Evolutionary conservation across 129 eudicot genomes (phyloP), one percentile per base, ranked within the genome.

Genomic region (Scalesia atractyloides): DNA sequence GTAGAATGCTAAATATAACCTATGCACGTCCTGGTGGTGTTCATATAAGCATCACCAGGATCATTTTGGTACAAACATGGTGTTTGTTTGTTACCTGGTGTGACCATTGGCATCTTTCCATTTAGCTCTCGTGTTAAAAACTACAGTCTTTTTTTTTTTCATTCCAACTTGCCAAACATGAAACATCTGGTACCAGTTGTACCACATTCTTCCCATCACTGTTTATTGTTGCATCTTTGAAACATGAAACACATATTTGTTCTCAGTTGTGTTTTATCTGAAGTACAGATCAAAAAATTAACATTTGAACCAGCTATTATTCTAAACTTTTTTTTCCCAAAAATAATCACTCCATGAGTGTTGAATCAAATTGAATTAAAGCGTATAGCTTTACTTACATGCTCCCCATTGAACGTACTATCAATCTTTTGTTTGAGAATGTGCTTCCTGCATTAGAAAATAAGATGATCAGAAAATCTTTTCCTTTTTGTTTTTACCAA

Each of bases 131-230:
- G 33, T 26, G 33, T 26, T 26, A 26, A 26, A 26, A 26, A 1
- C 2, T 2, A 1, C 2, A 2, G 26, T 94, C 96, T 33, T 80
- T 62, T 64, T 90, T 94, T 82, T 94, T 90, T 72, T 94, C 98
- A 80, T 90, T 69, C 33, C 33, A 44, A 94, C 97, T 79, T 88
- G 86, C 98, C 98, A 26, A 26, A 26, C 33, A 26, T 26, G 33
- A 94, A 69, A 94, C 97, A 77, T 94, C 97, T 52, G 98, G 33
- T 26, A 26, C 33, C 33, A 26, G 2, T 3, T 3, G 97, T 64
- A 94, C 98, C 81, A 90, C 97, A 77, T 94, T 94, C 81, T 86
- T 94, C 73, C 97, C 97, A 71, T 94, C 98, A 82, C 91, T 80
- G 54, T 88, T 70, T 66, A 94, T 84, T 34, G 85, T 86, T 68